Evolutionary conservation across 495 filamentous ascomycete genomes (phyloP), one percentile per base, ranked within the genome.

Genomic region (Chlorociboria aeruginascens): DNA sequence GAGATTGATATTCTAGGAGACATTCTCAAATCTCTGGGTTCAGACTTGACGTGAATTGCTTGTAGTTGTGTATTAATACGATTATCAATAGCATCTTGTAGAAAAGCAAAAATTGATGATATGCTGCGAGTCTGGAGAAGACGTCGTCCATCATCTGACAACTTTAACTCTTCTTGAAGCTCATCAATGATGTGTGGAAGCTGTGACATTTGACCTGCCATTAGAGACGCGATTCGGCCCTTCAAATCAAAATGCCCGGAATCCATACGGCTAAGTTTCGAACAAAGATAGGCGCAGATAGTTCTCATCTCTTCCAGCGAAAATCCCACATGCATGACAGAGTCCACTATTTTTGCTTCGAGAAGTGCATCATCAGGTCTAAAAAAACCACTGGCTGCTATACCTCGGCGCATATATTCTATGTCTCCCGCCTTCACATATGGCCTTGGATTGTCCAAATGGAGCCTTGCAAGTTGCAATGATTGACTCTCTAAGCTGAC

Each of bases 31-130:
- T 33, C 34, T 11, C 9, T 10, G n/a, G 29, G 6, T 41, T 12
- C 9, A 7, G 28, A 45, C n/a, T 32, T 31, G 13, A 44, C 20
- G 11, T 30, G n/a, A 33, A 30, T 17, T 1, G 17, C 7, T 2
- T 12, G 1, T 3, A 31, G 31, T 16, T 13, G 8, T 16, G 12
- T 10, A 32, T n/a, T 30, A 8, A 44, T 16, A 10, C 13, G 29
- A 16, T 46, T 40, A 45, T 37, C 20, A 36, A 34, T 41, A 46
- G 43, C 51, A 46, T 54, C 51, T 20, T 31, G 13, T 29, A 54
- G 42, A 28, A 54, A 54, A 8, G 40, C 46, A 34, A 11, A 31
- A 13, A 49, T 49, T n/a, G 28, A 33, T 14, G 17, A 17, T 28
- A 16, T 14, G 3, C 31, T 30, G 12, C 51, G 45, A 37, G 20